Evolutionary conservation across 352 stramenopile species (phyloP).

Genomic region (Aphanomyces stellatus): DNA sequence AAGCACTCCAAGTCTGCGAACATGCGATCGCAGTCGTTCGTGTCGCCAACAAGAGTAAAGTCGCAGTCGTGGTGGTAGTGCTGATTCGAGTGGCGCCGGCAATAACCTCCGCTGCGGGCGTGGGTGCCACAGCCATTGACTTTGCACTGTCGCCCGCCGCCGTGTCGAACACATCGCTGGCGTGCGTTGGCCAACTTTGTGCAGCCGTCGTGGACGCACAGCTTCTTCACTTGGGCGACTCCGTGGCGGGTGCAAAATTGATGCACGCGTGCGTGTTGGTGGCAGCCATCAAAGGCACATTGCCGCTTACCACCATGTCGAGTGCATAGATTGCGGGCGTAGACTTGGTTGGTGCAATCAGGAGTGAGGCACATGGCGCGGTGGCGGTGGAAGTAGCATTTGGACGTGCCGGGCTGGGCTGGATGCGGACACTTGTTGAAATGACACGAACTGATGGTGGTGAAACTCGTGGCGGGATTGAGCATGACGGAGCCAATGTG

Average conservation of each 20-base stretch:
- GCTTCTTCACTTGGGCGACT: background rate
- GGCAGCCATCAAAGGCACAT: background rate
- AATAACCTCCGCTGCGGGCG: background rate
- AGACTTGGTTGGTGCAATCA: background rate
- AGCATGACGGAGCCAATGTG: too few relatives aligned
- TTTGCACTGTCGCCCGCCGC: background rate
- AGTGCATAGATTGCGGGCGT: background rate
- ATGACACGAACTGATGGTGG: too few relatives aligned
- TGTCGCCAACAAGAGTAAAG: too few relatives aligned
- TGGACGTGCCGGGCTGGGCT: background rate
- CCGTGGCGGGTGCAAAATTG: background rate
- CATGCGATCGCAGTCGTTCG: too few relatives aligned
- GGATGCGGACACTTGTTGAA: background rate
- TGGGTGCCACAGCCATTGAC: background rate
- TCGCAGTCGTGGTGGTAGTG: too few relatives aligned
- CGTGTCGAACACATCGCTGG: background rate
- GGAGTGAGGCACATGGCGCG: background rate
- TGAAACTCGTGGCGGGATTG: too few relatives aligned
- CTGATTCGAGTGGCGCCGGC: background rate
- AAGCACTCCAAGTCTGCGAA: too few relatives aligned
- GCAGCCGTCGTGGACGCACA: background rate
- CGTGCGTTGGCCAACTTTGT: background rate
- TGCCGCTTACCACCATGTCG: background rate
- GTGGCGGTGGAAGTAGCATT: background rate
- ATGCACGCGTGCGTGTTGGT: background rate